A percentile compares a stretch with the other conserved stretches of the same genome.
phyloP scores from a whole-genome alignment of 2,329 filamentous ascomycete species.

The Teratosphaeria viscida region DNA sequence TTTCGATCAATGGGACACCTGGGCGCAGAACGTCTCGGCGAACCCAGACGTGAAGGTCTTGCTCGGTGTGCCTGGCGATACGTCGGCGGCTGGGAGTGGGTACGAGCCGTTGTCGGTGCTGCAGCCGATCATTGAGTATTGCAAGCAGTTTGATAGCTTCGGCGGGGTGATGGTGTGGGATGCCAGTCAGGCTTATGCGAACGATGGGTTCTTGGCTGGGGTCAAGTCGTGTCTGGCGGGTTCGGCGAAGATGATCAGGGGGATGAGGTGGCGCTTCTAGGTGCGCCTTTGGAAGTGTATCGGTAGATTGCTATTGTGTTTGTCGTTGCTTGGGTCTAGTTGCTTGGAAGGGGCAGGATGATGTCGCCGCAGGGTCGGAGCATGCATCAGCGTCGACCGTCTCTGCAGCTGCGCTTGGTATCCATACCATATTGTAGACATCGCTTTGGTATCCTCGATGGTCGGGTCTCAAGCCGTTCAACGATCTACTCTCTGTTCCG shows the following conservation, averaged over 20 bases:
- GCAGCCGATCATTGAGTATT: constrained; percentile 19
- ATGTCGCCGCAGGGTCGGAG: too few relatives aligned
- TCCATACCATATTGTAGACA: too few relatives aligned
- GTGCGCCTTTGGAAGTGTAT: background rate
- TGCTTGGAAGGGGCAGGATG: too few relatives aligned
- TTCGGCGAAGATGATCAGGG: background rate
- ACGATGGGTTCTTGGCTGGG: constrained; percentile 17
- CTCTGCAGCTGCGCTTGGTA: too few relatives aligned
- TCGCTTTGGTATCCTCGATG: too few relatives aligned
- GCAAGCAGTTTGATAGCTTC: constrained; percentile 25
- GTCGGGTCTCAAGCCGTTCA: too few relatives aligned
- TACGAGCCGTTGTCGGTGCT: constrained; percentile 23
- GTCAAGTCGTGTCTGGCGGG: constrained; percentile 3
- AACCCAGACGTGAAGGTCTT: constrained; percentile 24
- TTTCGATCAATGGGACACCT: constrained; percentile 35
- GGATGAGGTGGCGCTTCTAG: background rate
- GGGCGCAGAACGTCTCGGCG: constrained; percentile 14
- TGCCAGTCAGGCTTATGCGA: constrained; percentile 38
- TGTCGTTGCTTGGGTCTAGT: too few relatives aligned
- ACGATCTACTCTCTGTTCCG: too few relatives aligned
- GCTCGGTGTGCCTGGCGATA: constrained; percentile 26
- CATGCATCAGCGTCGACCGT: too few relatives aligned
- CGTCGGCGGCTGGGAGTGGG: constrained; percentile 24
- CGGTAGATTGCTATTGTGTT: background rate
- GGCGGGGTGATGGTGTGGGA: constrained; percentile 35